These are phyloP conservation scores for Microdochium nivale DNA, from an alignment of 2,329 filamentous ascomycete genomes.

Conservation along the genomic window DNA sequence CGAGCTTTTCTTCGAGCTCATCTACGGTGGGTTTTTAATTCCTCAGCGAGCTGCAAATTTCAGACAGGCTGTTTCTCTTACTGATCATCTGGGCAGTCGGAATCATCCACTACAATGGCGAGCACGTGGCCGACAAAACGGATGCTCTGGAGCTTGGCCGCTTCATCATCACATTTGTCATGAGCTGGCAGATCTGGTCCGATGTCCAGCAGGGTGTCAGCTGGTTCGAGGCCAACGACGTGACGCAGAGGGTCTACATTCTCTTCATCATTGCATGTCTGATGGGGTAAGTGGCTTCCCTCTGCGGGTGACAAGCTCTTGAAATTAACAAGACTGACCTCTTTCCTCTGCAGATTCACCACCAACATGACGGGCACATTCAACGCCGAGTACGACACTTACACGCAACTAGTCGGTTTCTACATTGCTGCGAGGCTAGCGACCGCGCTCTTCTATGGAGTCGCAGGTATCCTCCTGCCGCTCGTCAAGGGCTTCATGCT, in stretches of 20 bases:
- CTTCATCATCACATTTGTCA: constrained; percentile 52
- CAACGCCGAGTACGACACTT: constrained; percentile 38
- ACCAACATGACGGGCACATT: constrained; percentile 54
- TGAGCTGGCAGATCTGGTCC: constrained; percentile 57
- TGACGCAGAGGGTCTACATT: constrained; percentile 48
- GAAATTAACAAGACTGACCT: constrained; percentile 2
- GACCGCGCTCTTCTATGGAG: constrained; percentile 36
- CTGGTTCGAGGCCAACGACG: constrained; percentile 56
- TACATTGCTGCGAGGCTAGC: constrained; percentile 51
- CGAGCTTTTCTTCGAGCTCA: constrained; percentile 56
- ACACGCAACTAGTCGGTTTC: constrained; percentile 49
- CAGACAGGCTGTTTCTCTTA: not conserved
- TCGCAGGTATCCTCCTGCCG: constrained; percentile 39
- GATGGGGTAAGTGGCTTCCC: constrained; percentile 33
- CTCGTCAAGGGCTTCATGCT: constrained; percentile 51
- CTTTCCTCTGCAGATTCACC: constrained; percentile 35
- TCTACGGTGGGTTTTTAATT: constrained; percentile 32
- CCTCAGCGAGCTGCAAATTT: constrained; percentile 1
- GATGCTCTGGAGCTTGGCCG: constrained; percentile 46
- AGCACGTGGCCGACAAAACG: constrained; percentile 47
- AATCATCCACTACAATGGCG: constrained; percentile 56
- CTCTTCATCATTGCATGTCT: constrained; percentile 53
- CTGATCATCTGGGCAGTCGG: constrained; percentile 29
- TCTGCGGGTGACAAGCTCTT: not conserved
- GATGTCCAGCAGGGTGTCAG: constrained; percentile 47